Percentiles rank a stretch among this genome's conserved stretches.
Evolutionary conservation across 371 early-diverging fungal genomes (phyloP).

Genomic region (Mortierella sp.): DNA sequence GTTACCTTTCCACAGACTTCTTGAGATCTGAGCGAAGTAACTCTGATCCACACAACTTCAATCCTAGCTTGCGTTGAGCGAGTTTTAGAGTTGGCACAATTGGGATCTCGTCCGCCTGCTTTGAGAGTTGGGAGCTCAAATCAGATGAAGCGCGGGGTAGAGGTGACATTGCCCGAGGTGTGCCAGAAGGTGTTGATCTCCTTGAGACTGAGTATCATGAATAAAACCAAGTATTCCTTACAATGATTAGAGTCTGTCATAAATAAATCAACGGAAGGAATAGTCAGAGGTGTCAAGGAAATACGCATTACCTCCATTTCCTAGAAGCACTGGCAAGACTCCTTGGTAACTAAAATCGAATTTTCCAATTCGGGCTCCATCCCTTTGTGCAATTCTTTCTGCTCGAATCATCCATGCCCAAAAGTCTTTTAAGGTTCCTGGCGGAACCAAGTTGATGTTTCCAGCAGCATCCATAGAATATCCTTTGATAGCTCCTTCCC

Average conservation of each 20-base stretch:
- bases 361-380: constrained; percentile 64
- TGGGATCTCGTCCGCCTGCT: constrained; percentile 57
- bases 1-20: constrained; percentile 68
- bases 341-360: constrained; percentile 81
- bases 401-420: constrained; percentile 85
- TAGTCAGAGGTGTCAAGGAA: neutral
- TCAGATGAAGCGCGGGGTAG: constrained; percentile 46
- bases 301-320: constrained; percentile 41
- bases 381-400: constrained; percentile 65
- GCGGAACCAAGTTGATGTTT: constrained; percentile 45
- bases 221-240: neutral
- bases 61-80: constrained; percentile 74
- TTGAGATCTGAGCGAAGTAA: constrained; percentile 75
- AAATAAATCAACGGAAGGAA: no score
- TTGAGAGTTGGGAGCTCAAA: constrained; percentile 25
- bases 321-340: constrained; percentile 69
- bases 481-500: constrained; percentile 75
- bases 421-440: constrained; percentile 62
- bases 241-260: no score
- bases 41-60: constrained; percentile 83
- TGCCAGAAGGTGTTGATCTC: constrained; percentile 62
- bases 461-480: constrained; percentile 80
- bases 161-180: constrained; percentile 54
- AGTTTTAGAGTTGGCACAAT: constrained; percentile 67
- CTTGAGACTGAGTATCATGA: constrained; percentile 28